Percentiles rank a stretch among this genome's conserved stretches.
Evolutionary conservation across 2,329 filamentous ascomycete genomes (phyloP).

Genomic region (Fusarium sarcochroum): DNA sequence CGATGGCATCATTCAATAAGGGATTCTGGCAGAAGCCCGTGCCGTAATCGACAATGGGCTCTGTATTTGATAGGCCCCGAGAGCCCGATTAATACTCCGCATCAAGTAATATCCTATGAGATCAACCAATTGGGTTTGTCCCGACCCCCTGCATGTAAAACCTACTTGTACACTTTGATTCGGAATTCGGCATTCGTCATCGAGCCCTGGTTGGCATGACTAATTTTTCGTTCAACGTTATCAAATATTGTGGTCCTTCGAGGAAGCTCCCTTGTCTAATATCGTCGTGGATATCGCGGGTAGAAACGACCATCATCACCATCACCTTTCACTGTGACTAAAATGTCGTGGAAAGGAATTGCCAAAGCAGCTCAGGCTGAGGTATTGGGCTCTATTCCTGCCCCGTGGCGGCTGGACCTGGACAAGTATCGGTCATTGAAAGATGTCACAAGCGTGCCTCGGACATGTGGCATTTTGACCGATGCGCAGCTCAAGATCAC

Average conservation of each 20-base stretch:
- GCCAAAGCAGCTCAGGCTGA: constrained; percentile 10
- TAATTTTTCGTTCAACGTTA: no score
- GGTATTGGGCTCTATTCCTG: background rate
- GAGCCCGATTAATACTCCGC: background rate
- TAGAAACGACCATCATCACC: background rate
- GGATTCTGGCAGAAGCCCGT: background rate
- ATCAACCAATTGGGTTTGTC: background rate
- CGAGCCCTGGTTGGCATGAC: background rate
- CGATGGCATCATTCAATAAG: background rate
- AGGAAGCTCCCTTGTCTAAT: background rate
- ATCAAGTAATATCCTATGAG: background rate
- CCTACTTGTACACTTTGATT: background rate
- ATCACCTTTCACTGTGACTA: background rate
- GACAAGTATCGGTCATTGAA: background rate
- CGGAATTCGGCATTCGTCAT: background rate
- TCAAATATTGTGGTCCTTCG: background rate
- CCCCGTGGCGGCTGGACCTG: background rate
- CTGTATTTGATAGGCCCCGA: background rate
- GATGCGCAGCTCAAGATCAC: constrained; percentile 15
- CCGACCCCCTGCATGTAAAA: background rate
- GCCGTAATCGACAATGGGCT: background rate
- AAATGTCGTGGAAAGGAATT: constrained; percentile 15
- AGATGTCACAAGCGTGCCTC: constrained; percentile 14
- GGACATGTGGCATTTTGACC: constrained; percentile 4
- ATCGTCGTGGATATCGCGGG: background rate